phyloP scores from a whole-genome alignment of 495 filamentous ascomycete species.

The Neurospora sp. region DNA sequence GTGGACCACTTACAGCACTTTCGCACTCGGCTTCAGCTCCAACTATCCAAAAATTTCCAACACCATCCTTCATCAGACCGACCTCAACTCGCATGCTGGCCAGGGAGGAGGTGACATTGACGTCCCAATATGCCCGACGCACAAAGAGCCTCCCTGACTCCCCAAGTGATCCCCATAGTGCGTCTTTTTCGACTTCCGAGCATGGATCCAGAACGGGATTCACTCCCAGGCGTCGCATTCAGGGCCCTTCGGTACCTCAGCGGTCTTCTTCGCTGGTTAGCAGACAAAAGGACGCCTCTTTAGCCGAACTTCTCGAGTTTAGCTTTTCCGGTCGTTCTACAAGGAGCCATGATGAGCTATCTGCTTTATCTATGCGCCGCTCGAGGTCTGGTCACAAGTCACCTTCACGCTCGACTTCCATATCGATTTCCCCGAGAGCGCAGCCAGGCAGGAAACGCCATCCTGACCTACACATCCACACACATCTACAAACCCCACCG shows the following conservation, averaged over 20 bases:
- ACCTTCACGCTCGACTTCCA: constrained; percentile 2
- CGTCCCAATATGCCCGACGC: constrained; percentile 15
- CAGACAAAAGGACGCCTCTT: background rate
- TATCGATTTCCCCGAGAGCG: constrained; percentile 13
- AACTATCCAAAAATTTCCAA: constrained; percentile 23
- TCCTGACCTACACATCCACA: background rate
- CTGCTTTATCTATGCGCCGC: background rate
- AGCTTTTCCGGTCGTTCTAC: constrained; percentile 7
- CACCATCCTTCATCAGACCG: constrained; percentile 37
- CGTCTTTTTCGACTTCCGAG: background rate
- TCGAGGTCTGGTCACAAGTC: constrained; percentile 9
- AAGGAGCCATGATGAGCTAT: background rate
- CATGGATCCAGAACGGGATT: background rate
- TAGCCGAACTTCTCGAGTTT: constrained; percentile 14
- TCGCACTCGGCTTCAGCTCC: background rate
- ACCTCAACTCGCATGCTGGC: constrained; percentile 36
- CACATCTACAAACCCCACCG: constrained; percentile 6
- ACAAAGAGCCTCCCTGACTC: constrained; percentile 31
- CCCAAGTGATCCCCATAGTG: constrained; percentile 4
- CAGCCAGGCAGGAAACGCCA: constrained; percentile 6
- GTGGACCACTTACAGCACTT: background rate
- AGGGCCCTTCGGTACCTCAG: constrained; percentile 8
- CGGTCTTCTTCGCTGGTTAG: constrained; percentile 9
- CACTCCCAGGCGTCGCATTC: background rate
- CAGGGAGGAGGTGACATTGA: constrained; percentile 24